Conservation (phyloP, 257 asterid genomes). For the Paraleonurus japonicus region DNA sequence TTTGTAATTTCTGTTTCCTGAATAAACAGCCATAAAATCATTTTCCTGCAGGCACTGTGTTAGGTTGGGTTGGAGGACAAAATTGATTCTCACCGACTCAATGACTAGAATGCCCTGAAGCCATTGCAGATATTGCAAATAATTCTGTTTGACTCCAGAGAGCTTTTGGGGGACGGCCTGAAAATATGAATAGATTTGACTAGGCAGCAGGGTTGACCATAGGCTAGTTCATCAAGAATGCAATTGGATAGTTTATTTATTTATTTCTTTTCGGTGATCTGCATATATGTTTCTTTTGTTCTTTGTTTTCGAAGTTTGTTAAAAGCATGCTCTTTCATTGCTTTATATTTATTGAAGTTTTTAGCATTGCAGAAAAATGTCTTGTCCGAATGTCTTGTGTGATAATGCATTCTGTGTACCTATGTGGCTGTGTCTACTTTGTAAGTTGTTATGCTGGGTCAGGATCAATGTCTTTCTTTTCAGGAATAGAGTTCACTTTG, state of each 20-base stretch:
- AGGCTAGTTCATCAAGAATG: neutral
- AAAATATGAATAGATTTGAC: neutral
- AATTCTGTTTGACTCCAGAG: neutral
- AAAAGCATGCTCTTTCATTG: neutral
- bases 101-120: neutral
- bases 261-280: neutral
- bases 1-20: too few species aligned
- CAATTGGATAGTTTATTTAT: neutral
- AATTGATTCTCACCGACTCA: neutral
- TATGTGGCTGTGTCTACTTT: neutral
- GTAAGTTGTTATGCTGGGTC: neutral
- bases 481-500: neutral
- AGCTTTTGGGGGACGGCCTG: neutral
- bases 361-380: neutral
- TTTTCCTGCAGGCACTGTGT: too few species aligned
- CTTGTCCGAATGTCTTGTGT: neutral
- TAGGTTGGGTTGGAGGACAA: neutral
- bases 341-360: neutral
- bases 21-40: too few species aligned
- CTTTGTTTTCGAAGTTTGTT: conserved; percentile 2
- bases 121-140: neutral
- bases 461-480: neutral
- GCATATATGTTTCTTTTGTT: neutral
- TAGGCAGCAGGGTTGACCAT: neutral
- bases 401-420: neutral